phyloP scores from a whole-genome alignment of 257 asterid genomes.

The Solanum okadae region DNA sequence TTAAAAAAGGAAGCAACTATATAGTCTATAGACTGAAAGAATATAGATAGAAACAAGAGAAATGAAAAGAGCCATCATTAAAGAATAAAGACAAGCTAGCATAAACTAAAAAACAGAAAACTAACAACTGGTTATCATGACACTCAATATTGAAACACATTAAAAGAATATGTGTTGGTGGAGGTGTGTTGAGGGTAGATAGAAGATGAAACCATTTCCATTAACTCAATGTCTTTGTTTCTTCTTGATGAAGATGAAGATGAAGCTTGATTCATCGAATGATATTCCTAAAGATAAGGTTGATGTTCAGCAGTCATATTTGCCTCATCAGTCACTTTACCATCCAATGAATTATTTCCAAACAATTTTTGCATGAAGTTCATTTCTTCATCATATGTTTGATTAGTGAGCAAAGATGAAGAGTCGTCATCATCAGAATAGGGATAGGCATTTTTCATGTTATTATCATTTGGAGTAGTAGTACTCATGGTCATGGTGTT shows the following conservation, averaged over 20 bases:
- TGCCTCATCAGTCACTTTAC: background rate
- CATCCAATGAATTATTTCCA: slow-evolving; percentile 5
- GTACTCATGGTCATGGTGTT: background rate
- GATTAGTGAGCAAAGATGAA: slow-evolving; percentile 19
- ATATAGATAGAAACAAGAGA: background rate
- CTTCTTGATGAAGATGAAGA: background rate
- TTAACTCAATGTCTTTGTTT: slow-evolving; percentile 12
- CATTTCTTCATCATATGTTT: slow-evolving; percentile 40
- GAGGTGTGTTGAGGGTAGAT: background rate
- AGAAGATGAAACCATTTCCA: slow-evolving; percentile 18
- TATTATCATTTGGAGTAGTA: background rate
- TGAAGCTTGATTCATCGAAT: background rate
- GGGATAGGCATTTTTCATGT: background rate
- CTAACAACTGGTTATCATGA: background rate
- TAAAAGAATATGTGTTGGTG: background rate
- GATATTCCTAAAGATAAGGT: background rate
- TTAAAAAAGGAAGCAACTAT: background rate
- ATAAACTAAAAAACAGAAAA: slow-evolving; percentile 12
- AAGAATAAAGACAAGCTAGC: background rate
- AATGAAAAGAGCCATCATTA: background rate
- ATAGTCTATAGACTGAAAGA: background rate
- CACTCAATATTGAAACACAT: background rate
- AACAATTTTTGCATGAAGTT: slow-evolving; percentile 39
- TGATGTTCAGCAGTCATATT: background rate
- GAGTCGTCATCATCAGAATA: slow-evolving; percentile 6